These are phyloP conservation scores for Podospora tetraspora DNA, from an alignment of 495 filamentous ascomycete species.

Conservation along the genomic window DNA sequence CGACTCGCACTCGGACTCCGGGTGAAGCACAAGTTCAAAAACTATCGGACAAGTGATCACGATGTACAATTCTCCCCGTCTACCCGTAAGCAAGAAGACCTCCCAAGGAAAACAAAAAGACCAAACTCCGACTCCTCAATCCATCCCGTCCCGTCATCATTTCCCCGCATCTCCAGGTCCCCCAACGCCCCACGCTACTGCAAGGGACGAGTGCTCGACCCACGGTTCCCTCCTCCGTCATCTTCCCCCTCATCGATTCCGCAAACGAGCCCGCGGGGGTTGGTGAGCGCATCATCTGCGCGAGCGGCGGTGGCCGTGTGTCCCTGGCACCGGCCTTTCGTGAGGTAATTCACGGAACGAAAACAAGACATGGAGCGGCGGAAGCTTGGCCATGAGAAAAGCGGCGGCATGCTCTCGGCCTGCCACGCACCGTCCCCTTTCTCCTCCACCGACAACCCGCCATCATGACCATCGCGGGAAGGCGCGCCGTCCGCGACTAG, in stretches of 20 bases:
- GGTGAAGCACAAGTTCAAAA: background rate
- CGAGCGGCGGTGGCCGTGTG: background rate
- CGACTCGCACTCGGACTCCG: background rate
- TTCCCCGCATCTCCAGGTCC: background rate
- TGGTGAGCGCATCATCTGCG: background rate
- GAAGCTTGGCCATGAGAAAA: background rate
- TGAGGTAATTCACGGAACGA: background rate
- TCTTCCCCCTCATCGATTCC: background rate
- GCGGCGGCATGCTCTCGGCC: too few relatives aligned
- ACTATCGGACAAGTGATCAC: background rate
- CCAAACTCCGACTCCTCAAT: background rate
- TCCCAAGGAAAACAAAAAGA: background rate
- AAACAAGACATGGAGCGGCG: background rate
- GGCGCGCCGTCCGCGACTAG: too few relatives aligned
- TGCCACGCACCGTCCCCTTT: background rate
- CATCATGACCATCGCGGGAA: background rate
- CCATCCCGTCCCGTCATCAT: background rate
- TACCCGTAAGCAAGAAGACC: background rate
- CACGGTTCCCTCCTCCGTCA: background rate
- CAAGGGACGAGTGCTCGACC: background rate
- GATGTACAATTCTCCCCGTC: background rate
- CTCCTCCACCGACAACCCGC: background rate
- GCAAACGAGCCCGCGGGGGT: background rate
- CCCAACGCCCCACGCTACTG: background rate
- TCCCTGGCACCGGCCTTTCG: background rate